phyloP scores from a whole-genome alignment of 192 early-diverging fungal genomes.

The Chytriomyces sp. region DNA sequence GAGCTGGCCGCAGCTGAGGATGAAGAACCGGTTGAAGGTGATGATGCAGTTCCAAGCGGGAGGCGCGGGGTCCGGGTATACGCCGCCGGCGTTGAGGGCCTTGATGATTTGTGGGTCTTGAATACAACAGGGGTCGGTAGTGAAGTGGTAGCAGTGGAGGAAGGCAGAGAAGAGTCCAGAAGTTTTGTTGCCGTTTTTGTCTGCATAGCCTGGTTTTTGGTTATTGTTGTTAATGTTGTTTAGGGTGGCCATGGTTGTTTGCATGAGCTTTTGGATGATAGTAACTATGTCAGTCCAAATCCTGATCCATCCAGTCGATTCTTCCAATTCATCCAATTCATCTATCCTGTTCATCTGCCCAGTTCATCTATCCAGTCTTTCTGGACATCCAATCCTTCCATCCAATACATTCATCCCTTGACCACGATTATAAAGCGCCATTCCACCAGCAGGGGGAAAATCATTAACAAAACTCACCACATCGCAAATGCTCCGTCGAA shows the following conservation, averaged over 20 bases:
- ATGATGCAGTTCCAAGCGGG: slow-evolving; percentile 8
- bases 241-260: no score
- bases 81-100: neutral
- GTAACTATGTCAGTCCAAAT: neutral
- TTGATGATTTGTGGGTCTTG: neutral
- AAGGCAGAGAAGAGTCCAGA: neutral
- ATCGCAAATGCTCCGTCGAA: neutral
- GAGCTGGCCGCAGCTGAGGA: slow-evolving; percentile 10
- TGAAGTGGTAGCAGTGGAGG: neutral
- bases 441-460: neutral
- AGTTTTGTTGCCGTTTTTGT: slow-evolving; percentile 12
- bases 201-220: slow-evolving; percentile 5
- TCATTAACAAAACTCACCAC: no score
- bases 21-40: neutral
- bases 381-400: no score
- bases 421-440: neutral
- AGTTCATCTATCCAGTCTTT: no score
- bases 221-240: neutral
- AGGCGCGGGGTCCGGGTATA: neutral
- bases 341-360: no score
- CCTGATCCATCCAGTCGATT: neutral
- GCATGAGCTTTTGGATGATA: neutral
- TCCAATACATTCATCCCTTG: no score
- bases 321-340: neutral
- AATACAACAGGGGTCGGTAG: slow-evolving; percentile 6